Conservation (phyloP, 805 yeast genomes). For the Monosporozyma servazzii region DNA sequence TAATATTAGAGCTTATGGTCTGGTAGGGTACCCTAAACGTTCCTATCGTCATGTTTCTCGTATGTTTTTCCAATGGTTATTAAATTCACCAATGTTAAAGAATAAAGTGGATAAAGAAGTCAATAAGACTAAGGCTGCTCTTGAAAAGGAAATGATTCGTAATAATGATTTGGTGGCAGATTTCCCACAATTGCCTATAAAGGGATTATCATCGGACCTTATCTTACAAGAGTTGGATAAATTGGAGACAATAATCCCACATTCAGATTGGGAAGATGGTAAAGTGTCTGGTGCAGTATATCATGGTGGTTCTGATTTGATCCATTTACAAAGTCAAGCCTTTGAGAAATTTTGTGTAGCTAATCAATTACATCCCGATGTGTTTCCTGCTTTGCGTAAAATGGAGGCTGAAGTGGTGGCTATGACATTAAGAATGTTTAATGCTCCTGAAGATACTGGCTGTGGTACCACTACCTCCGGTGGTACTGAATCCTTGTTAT, state of each 20-base stretch:
- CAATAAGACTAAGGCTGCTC: conserved; percentile 32
- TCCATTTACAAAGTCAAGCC: conserved; percentile 66
- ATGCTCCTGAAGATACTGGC: conserved; percentile 56
- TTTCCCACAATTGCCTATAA: conserved; percentile 44
- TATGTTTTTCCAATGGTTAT: conserved; percentile 25
- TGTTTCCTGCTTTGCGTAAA: conserved; percentile 90
- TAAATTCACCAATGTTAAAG: conserved; percentile 45
- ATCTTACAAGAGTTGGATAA: conserved; percentile 45
- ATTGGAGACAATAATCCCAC: conserved; percentile 40
- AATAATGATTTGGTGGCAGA: conserved; percentile 40
- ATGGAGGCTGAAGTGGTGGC: conserved; percentile 94
- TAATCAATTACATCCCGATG: conserved; percentile 94
- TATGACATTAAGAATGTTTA: conserved; percentile 73
- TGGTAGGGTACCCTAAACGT: conserved; percentile 23
- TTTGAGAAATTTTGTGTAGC: conserved; percentile 74
- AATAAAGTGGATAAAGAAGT: conserved; percentile 55
- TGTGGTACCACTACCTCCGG: conserved; percentile 87
- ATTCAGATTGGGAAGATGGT: conserved; percentile 78
- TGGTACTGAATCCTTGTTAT: conserved; percentile 85
- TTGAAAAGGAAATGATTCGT: conserved; percentile 52
- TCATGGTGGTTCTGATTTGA: conserved; percentile 82
- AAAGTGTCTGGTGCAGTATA: conserved; percentile 91
- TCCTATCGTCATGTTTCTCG: conserved; percentile 16
- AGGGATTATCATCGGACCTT: conserved; percentile 43
- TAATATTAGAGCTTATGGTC: conserved; percentile 34